A percentile compares a stretch with the other conserved stretches of the same genome.
Evolutionary conservation across 2,329 filamentous ascomycete species (phyloP).

Genomic region (Penicillium griseofulvum): DNA sequence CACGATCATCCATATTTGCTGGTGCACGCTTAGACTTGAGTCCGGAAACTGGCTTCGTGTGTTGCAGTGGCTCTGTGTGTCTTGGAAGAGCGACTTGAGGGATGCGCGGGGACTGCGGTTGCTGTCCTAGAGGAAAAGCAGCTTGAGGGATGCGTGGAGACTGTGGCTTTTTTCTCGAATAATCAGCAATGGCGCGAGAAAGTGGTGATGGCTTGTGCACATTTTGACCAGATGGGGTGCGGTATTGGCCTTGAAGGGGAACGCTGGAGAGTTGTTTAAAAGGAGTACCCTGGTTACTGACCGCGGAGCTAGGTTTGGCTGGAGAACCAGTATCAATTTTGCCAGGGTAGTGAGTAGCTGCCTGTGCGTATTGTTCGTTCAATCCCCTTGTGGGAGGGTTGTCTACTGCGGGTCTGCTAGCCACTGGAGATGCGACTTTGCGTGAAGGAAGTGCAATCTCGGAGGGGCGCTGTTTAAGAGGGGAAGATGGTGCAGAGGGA

Average conservation of each 20-base stretch:
- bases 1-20: constrained; percentile 12
- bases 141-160: constrained; percentile 1
- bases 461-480: constrained; percentile 53
- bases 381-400: constrained; percentile 13
- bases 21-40: constrained; percentile 25
- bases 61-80: constrained; percentile 10
- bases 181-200: constrained; percentile 11
- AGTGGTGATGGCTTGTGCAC: constrained; percentile 4
- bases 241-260: neutral
- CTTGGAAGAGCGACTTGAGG: constrained; percentile 7
- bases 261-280: neutral
- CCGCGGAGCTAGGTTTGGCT: neutral
- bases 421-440: constrained; percentile 48
- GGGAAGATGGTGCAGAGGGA: constrained; percentile 48
- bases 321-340: neutral
- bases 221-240: constrained; percentile 3
- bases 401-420: constrained; percentile 30
- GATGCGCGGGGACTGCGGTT: constrained; percentile 1
- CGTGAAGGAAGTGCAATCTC: constrained; percentile 45
- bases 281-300: neutral
- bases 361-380: constrained; percentile 13
- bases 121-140: neutral
- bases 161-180: neutral
- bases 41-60: constrained; percentile 10
- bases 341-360: constrained; percentile 7